Evolutionary conservation across 1,284 basidiomycete genomes (phyloP), one percentile per base, ranked within the genome.

Genomic region (Stygiomarasmius scandens): DNA sequence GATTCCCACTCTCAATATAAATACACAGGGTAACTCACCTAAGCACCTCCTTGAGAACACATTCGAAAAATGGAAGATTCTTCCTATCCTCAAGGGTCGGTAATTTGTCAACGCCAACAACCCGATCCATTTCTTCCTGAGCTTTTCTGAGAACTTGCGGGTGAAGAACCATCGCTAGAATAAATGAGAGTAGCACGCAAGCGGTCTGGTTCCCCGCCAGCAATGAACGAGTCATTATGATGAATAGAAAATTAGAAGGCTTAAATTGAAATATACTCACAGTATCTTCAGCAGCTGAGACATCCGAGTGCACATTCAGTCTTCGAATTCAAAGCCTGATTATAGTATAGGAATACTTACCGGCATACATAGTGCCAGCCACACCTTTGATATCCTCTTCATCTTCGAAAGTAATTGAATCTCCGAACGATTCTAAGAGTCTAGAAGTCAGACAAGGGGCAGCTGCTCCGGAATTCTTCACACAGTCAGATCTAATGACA

Each of bases 351-450:
- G 5, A 41, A 41, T 4, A 4, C 69, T 59, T 63, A 79, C 78
- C 78, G 54, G 76, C 78, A 67, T 78, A 83, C 49, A 85, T 68
- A 10, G 79, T 80, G 14, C 78, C 82, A 34, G 82, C 81, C 24
- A 79, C 76, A 34, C 81, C 81, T 70, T 80, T 83, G 65, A 85
- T 83, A 65, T 83, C 81, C 57, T 77, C 74, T 62, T 83, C 82
- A 54, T 82, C 81, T 63, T 78, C 76, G n/a, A 41, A 41, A 4
- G 38, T 41, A 49, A 76, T 58, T n/a, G 41, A 50, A 24, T 61
- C 62, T 20, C 69, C 71, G 52, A 71, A 69, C 14, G 16, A 41
- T 60, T 77, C 79, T 36, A 86, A 68, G 51, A 85, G 74, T n/a
- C 69, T 72, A 19, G 82, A 78, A 9, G 81, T 82, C 56, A 84